Conservation (phyloP, 2,329 filamentous ascomycete species). For the Trichoderma polysporum region DNA sequence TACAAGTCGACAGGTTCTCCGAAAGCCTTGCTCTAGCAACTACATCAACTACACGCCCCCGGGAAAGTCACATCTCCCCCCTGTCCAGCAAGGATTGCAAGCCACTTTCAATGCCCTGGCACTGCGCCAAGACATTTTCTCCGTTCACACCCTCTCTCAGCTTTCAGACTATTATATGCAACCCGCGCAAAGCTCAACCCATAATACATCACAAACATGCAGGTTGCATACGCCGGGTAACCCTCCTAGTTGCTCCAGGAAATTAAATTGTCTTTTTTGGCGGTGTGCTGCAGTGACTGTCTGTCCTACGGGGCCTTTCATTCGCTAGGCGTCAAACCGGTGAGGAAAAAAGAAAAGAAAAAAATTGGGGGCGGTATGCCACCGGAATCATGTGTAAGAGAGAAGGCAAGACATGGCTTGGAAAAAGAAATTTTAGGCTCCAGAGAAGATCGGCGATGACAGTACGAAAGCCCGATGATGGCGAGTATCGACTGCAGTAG, state of each 20-base stretch:
- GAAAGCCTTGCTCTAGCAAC: background rate
- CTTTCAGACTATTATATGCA: background rate
- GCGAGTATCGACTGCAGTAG: background rate
- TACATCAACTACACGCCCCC: background rate
- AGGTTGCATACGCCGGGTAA: background rate
- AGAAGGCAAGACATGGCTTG: background rate
- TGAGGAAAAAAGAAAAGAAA: background rate
- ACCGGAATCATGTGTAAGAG: background rate
- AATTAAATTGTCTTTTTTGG: background rate
- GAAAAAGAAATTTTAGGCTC: background rate
- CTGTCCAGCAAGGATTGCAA: constrained; percentile 1
- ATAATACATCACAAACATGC: background rate
- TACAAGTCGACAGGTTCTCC: background rate
- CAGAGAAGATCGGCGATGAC: background rate
- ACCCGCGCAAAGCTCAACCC: background rate
- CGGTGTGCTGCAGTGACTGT: background rate
- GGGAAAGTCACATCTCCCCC: background rate
- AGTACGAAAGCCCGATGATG: background rate
- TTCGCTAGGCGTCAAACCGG: background rate
- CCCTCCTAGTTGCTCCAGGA: background rate
- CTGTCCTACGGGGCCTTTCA: background rate
- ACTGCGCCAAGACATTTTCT: background rate
- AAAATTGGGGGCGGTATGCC: background rate
- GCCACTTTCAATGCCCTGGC: background rate
- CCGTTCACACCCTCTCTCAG: background rate